Base-by-base conservation (phyloP, 805 yeast species). In the Blastobotrys terrestris region DNA sequence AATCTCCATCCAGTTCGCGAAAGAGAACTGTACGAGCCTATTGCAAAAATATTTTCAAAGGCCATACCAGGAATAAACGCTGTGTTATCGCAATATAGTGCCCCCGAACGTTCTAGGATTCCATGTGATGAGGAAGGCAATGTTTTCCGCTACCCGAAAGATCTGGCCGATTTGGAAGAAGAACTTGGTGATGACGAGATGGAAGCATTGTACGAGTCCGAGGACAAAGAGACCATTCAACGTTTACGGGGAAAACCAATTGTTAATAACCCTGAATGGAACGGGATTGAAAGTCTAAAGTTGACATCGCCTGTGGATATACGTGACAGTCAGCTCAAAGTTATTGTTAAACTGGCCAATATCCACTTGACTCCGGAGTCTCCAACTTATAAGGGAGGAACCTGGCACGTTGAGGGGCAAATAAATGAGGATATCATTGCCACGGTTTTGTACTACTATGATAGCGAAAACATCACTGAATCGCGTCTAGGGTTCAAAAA, bases 361-460 rank as follows among this genome's bases (percentile, higher is more conserved):
- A 73, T 73, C 46, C 70, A 69, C 50, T 59, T 73, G 48, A 70
- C 74, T 1, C 76, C 77, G 0, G 74, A 72, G 44, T 67, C 66
- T 22, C 73, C 76, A 1, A 49, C 48, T 2, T 73, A 73, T 50
- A 51, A 57, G 2, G 77, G 77, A 2, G 76, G 77, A 0, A 55
- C 72, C 1, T 73, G 77, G 77, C 77, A 73, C 51, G 67, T 73
- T 1, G 76, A 73, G 58, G 77, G 77, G 0, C 63, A 72, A 5
- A 64, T 66, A 20, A 70, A 69, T 54, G 77, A 73, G 56, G 70
- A 71, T 52, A 73, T 73, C 44, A 69, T 73, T 4, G 76, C 76
- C 1, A 72, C 76, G 1, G 62, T 68, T 3, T 57, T 73, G 35
- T 73, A 72, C 58, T 73, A 73, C 55, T 72, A 72, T 51, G 76